These are phyloP conservation scores for Chrysanthemum lavandulifolium DNA, from an alignment of 129 eudicot genomes.

Conservation along the genomic window DNA sequence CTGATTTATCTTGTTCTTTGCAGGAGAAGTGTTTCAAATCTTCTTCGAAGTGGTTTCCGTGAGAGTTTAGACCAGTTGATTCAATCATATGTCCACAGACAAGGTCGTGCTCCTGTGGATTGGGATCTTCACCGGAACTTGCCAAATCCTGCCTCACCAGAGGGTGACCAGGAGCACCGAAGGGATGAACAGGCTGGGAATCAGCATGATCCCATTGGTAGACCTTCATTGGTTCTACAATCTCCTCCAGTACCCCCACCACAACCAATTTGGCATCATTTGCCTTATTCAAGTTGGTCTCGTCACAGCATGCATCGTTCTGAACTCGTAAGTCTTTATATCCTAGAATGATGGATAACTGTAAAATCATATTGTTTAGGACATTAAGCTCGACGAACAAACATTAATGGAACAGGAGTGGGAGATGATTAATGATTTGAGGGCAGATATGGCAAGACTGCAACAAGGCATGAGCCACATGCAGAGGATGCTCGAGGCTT, in stretches of 20 bases:
- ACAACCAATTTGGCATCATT: constrained; percentile 96
- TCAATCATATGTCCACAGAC: constrained; percentile 93
- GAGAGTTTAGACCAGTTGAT: constrained; percentile 92
- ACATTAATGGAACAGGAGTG: constrained; percentile 63
- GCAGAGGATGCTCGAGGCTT: constrained; percentile 99
- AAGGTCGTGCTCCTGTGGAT: constrained; percentile 81
- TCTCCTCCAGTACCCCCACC: constrained; percentile 98
- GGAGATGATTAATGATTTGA: constrained; percentile 93
- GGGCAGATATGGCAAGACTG: constrained; percentile 89
- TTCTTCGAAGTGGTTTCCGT: constrained; percentile 96
- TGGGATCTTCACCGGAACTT: constrained; percentile 94
- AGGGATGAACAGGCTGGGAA: constrained; percentile 58
- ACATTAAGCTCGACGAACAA: constrained; percentile 9
- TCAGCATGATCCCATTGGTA: constrained; percentile 48
- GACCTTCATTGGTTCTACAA: constrained; percentile 68
- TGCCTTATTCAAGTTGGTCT: constrained; percentile 89
- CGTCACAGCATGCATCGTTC: constrained; percentile 93
- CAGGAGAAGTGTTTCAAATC: constrained; percentile 98
- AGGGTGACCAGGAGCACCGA: constrained; percentile 55
- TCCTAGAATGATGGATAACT: neutral
- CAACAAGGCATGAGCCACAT: constrained; percentile 99
- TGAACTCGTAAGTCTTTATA: constrained; percentile 63
- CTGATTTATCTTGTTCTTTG: constrained; percentile 21
- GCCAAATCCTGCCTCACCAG: constrained; percentile 64
- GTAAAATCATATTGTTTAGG: neutral